phyloP scores from a whole-genome alignment of 208 protist species.

The Strigomonas culicis region DNA sequence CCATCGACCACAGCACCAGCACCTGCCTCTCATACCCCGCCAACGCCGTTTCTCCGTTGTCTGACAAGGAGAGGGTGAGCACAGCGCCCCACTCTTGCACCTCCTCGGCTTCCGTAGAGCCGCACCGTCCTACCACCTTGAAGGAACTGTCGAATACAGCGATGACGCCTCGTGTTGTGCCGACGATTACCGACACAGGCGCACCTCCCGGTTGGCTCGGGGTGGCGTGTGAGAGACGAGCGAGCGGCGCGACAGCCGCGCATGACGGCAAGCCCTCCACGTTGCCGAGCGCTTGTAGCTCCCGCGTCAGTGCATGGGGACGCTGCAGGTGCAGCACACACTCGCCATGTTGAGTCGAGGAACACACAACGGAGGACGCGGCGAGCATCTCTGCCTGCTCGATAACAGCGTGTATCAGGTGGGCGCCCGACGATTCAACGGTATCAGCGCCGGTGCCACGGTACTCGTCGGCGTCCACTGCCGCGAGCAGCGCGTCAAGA shows the following conservation, averaged over 20 bases:
- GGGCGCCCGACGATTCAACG: constrained; percentile 13
- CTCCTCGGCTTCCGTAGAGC: not conserved
- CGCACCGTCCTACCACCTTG: constrained; percentile 16
- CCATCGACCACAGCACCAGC: constrained; percentile 23
- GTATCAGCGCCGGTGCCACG: constrained; percentile 62
- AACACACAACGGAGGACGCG: constrained; percentile 20
- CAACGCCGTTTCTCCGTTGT: constrained; percentile 14
- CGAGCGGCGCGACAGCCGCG: constrained; percentile 15
- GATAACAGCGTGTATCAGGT: constrained; percentile 41
- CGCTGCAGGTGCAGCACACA: constrained; percentile 60
- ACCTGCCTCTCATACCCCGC: constrained; percentile 20
- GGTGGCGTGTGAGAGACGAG: not conserved
- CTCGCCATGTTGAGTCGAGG: constrained; percentile 18
- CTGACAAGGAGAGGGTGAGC: constrained; percentile 26
- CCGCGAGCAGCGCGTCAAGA: constrained; percentile 54
- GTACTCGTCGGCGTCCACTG: constrained; percentile 50
- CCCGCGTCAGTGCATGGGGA: constrained; percentile 38
- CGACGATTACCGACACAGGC: constrained; percentile 41
- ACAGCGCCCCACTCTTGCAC: constrained; percentile 21
- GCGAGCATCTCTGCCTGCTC: constrained; percentile 46
- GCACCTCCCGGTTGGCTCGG: not conserved
- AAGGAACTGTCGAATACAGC: constrained; percentile 45
- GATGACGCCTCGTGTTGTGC: constrained; percentile 57
- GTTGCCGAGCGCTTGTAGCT: constrained; percentile 24
- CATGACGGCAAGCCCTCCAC: constrained; percentile 50